Evolutionary conservation across 306 rosid species (phyloP).

Genomic region (Quercus alba): DNA sequence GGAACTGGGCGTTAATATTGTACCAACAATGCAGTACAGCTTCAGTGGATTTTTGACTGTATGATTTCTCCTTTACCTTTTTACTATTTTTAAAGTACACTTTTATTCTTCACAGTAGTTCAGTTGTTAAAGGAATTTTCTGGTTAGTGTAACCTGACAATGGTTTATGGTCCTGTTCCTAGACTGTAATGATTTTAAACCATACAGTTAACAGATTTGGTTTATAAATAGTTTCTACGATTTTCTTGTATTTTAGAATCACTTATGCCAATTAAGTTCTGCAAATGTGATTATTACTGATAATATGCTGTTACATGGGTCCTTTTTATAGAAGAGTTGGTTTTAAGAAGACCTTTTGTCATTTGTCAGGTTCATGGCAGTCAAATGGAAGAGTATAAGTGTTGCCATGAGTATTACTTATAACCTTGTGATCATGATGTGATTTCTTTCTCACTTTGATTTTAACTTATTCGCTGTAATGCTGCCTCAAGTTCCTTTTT

Average conservation of each 20-base stretch:
- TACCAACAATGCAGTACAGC: slow-evolving; percentile 97
- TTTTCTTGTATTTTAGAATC: neutral
- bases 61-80: slow-evolving; percentile 34
- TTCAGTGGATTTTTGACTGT: slow-evolving; percentile 94
- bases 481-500: neutral
- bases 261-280: neutral
- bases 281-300: neutral
- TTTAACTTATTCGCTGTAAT: neutral
- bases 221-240: neutral
- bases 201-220: neutral
- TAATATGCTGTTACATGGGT: neutral
- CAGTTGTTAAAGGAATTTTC: neutral
- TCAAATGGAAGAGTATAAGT: neutral
- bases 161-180: slow-evolving; percentile 1
- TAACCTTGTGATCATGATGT: neutral
- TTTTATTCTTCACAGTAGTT: neutral
- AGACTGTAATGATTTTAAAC: neutral
- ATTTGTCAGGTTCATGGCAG: neutral
- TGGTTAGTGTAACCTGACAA: neutral
- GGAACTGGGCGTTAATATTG: slow-evolving; percentile 65
- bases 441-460: neutral
- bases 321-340: neutral
- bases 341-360: neutral
- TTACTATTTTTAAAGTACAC: neutral
- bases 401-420: neutral